Evolutionary conservation across 495 filamentous ascomycete species (phyloP).

Genomic region (Aspergillus asperescens): DNA sequence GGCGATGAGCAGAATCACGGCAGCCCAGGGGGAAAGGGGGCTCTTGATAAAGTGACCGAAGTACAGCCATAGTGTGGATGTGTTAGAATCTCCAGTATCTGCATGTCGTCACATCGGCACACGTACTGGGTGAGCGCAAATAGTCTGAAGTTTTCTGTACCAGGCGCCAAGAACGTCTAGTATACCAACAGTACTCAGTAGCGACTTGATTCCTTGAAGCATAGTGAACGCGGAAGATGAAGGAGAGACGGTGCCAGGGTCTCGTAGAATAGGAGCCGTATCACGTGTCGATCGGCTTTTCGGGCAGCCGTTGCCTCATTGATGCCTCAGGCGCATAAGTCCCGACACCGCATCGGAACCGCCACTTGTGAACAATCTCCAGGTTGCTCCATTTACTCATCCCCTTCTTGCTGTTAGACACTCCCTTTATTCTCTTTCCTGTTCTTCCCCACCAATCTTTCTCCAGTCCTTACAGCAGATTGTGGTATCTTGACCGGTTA

Average conservation of each 20-base stretch:
- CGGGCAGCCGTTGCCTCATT: constrained; percentile 11
- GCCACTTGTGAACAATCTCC: constrained; percentile 16
- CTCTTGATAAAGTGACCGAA: background rate
- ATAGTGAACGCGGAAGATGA: no score
- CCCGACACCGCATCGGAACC: constrained; percentile 17
- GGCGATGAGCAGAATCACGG: background rate
- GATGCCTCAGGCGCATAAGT: constrained; percentile 18
- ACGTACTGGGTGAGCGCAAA: no score
- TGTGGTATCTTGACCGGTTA: constrained; percentile 35
- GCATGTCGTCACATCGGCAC: no score
- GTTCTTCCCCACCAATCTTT: background rate
- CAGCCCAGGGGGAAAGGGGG: no score
- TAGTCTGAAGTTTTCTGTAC: no score
- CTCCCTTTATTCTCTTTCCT: background rate
- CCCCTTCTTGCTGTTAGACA: background rate
- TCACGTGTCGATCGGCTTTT: constrained; percentile 9
- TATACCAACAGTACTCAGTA: no score
- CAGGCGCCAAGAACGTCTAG: no score
- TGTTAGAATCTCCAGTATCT: background rate
- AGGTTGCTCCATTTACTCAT: constrained; percentile 14
- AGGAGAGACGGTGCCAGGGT: no score
- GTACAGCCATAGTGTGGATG: background rate
- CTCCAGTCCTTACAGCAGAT: constrained; percentile 4
- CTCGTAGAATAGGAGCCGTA: no score
- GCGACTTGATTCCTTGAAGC: no score